phyloP scores from a whole-genome alignment of 768 basidiomycete genomes.

The Amanita rimosa region DNA sequence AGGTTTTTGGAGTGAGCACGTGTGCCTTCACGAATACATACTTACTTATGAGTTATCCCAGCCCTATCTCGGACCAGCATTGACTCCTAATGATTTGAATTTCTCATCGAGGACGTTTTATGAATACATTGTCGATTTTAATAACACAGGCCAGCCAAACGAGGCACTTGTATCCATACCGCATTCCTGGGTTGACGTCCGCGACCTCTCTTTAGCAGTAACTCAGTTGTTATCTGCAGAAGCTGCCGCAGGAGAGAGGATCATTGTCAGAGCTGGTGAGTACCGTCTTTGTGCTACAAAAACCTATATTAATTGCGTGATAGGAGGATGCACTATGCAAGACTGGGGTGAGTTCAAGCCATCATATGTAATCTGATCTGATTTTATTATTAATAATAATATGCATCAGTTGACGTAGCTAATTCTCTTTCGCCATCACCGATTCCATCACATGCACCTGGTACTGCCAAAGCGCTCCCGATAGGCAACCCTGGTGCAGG shows the following conservation, averaged over 20 bases:
- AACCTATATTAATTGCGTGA: background rate
- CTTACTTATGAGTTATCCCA: background rate
- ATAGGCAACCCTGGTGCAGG: constrained; percentile 5
- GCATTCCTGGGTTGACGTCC: constrained; percentile 29
- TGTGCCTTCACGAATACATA: too few species aligned
- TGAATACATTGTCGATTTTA: constrained; percentile 13
- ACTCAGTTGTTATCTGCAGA: constrained; percentile 29
- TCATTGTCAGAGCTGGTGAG: constrained; percentile 28
- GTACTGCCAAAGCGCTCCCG: constrained; percentile 16
- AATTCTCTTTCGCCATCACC: constrained; percentile 16
- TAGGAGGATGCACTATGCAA: constrained; percentile 21
- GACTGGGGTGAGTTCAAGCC: constrained; percentile 21
- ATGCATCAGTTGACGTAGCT: constrained; percentile 21
- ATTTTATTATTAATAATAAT: background rate
- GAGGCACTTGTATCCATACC: constrained; percentile 8
- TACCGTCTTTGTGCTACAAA: background rate
- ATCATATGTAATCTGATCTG: background rate
- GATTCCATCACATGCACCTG: constrained; percentile 8
- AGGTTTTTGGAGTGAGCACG: constrained; percentile 18
- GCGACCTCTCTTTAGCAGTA: constrained; percentile 40
- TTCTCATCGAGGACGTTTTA: constrained; percentile 22
- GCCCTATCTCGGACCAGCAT: constrained; percentile 32
- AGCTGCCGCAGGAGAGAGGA: constrained; percentile 34
- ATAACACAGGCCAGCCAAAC: constrained; percentile 7
- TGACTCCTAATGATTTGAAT: constrained; percentile 23